These are phyloP conservation scores for Lithospermum erythrorhizon DNA, from an alignment of 257 asterid genomes.

Conservation along the genomic window DNA sequence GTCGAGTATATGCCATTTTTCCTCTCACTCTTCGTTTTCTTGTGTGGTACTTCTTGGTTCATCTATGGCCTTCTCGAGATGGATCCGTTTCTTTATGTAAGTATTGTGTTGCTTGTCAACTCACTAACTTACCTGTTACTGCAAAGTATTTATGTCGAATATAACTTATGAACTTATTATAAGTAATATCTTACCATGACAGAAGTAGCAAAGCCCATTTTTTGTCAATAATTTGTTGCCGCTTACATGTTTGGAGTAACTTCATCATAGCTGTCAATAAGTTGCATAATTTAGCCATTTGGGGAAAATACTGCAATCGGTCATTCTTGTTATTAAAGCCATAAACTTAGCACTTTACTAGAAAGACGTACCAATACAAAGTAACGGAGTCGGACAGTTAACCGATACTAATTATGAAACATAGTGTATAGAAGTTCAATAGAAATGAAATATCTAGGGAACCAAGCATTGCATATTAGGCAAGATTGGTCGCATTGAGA, in stretches of 20 bases:
- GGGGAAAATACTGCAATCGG: not conserved
- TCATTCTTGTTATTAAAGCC: not conserved
- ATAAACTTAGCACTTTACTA: not conserved
- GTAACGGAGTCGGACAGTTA: not conserved
- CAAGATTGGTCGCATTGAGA: not conserved
- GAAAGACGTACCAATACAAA: not conserved
- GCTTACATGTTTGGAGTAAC: not conserved
- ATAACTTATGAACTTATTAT: not conserved
- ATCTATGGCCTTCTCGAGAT: slow-evolving; percentile 57
- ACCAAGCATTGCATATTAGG: not conserved
- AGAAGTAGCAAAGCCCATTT: not conserved
- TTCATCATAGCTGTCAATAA: not conserved
- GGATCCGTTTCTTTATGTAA: slow-evolving; percentile 58
- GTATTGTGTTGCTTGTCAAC: slow-evolving; percentile 6
- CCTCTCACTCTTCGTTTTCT: slow-evolving; percentile 55
- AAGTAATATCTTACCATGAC: not conserved
- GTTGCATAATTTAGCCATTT: no score
- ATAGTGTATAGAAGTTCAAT: no score
- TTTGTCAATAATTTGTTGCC: no score
- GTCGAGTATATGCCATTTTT: slow-evolving; percentile 85
- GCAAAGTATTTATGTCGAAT: not conserved
- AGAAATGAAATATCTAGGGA: not conserved
- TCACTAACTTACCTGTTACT: not conserved
- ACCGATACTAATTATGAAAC: not conserved
- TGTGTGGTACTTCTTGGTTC: slow-evolving; percentile 73